These are phyloP conservation scores for Leccinellum rugosiceps DNA, from an alignment of 768 basidiomycete species.

Conservation along the genomic window DNA sequence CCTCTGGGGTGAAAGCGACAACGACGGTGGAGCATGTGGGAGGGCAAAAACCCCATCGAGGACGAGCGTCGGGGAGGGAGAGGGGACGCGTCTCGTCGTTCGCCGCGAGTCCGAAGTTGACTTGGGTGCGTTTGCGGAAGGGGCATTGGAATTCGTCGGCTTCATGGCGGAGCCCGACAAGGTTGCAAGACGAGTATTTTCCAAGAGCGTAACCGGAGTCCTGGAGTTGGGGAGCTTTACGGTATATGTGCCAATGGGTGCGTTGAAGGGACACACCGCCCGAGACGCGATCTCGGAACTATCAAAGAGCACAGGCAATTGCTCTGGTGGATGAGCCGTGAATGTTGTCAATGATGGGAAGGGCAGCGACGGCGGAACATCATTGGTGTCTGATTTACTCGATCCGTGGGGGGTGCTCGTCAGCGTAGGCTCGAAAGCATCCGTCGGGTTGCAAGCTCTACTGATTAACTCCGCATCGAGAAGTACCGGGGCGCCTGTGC, in stretches of 20 bases:
- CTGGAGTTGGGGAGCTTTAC: conserved; percentile 17
- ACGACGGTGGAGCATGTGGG: neutral
- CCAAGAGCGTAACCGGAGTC: neutral
- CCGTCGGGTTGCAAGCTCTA: neutral
- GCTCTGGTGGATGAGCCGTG: neutral
- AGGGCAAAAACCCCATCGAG: conserved; percentile 24
- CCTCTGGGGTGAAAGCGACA: neutral
- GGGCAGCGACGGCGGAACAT: neutral
- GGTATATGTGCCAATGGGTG: neutral
- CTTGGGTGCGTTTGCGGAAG: neutral
- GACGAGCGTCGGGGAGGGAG: conserved; percentile 18
- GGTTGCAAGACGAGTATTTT: neutral
- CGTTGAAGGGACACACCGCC: conserved; percentile 3
- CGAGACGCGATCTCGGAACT: neutral
- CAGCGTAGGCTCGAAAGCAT: conserved; percentile 12
- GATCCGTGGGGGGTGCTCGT: conserved; percentile 18
- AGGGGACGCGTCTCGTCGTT: neutral
- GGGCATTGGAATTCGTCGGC: neutral
- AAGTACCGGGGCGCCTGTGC: neutral
- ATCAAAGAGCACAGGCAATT: neutral
- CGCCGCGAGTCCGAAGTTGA: neutral
- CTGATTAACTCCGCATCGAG: neutral
- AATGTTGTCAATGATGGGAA: neutral
- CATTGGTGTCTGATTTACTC: neutral
- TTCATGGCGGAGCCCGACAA: neutral